These are phyloP conservation scores for Rhinocladiella similis DNA, from an alignment of 2,329 filamentous ascomycete species.

Conservation along the genomic window DNA sequence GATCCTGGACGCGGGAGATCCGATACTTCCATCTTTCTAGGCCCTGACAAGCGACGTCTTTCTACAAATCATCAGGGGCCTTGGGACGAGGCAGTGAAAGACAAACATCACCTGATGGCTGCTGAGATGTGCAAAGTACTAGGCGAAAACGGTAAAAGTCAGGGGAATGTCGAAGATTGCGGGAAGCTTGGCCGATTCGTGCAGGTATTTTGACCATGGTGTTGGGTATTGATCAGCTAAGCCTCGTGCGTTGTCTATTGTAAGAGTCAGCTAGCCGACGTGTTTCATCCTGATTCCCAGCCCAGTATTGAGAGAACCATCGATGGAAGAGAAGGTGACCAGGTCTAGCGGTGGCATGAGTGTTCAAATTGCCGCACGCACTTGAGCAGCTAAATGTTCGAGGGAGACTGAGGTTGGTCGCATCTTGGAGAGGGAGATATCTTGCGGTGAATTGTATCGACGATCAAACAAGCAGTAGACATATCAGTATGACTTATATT, in stretches of 20 bases:
- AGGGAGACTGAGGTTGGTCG: neutral
- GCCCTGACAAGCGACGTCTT: too few relatives aligned
- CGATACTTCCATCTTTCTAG: too few relatives aligned
- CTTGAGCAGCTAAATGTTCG: too few relatives aligned
- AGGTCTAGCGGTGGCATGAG: neutral
- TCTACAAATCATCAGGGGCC: too few relatives aligned
- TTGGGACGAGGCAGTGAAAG: too few relatives aligned
- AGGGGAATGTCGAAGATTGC: neutral
- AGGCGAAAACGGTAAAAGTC: neutral
- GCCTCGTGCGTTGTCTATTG: neutral
- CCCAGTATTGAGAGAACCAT: neutral
- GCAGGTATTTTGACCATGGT: neutral
- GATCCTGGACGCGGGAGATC: too few relatives aligned
- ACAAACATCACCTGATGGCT: neutral
- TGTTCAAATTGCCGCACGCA: neutral
- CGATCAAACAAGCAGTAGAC: too few relatives aligned
- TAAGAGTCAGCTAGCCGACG: neutral
- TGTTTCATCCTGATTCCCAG: neutral
- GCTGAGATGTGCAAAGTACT: neutral
- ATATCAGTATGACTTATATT: too few relatives aligned
- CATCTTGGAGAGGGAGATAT: neutral
- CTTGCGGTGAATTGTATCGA: neutral
- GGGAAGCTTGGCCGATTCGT: neutral
- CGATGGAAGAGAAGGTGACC: neutral
- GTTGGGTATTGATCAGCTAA: neutral